Base-by-base conservation (phyloP, 148 eudicot species). In the Nepenthes mirabilis region DNA sequence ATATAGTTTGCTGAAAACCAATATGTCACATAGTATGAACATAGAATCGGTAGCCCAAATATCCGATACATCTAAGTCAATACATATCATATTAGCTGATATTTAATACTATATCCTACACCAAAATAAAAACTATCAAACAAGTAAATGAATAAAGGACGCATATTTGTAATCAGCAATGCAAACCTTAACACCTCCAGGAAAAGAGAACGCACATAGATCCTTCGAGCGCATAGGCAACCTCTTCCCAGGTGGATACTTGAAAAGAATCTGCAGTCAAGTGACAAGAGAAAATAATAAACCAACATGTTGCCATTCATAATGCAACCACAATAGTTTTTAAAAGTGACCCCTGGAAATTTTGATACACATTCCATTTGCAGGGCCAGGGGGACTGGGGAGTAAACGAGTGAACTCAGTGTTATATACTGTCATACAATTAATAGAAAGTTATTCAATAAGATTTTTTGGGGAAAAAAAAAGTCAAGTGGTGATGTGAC, bases 181-280 rank as follows among this genome's bases (percentile, higher is more conserved):
- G 47, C 8, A 55, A 74, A 91, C 98, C 99, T 88, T 80, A 60
- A 93, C 85, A 62, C 91, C 96, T 64, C 79, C 88, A 56, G 99
- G 99, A 72, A 93, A 93, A 73, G 91, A 78, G 72, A 93, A 93
- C 50, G 96, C 85, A 54, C 89, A 86, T 69, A 93, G 64, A 78
- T 93, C 99, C 74, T 76, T 84, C 51, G 77, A 58, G 57, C 82
- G 87, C 82, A 93, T 74, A 63, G 88, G 78, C 69, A 93, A 63
- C 65, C 68, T 84, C 81, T 84, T 86, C 69, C 87, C 90, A 13
- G 83, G 86, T 62, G 99, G 99, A 76, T 86, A 93, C 70, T 83
- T 80, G 69, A 86, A 88, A 65, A 93, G 78, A 55, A 93, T 70
- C 96, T 93, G 85, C 69, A 62, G 23, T 5, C 52, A 40, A 65